Evolutionary conservation across 805 yeast species (phyloP).

Genomic region (Teunomyces barrocoloradensis): DNA sequence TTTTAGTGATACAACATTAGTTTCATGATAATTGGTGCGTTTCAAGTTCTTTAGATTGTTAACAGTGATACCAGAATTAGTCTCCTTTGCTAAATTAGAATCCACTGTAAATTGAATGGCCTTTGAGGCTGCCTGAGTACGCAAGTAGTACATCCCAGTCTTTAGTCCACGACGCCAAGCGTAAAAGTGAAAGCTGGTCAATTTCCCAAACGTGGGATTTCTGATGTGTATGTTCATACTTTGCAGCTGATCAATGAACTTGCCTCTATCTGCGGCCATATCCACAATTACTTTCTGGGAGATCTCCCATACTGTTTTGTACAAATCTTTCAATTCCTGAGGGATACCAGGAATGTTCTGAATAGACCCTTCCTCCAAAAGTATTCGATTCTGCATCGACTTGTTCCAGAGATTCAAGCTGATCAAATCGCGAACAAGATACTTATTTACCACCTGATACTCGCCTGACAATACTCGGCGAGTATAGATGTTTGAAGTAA

Average conservation of each 20-base stretch:
- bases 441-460: slow-evolving; percentile 87
- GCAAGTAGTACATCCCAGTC: slow-evolving; percentile 40
- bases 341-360: slow-evolving; percentile 77
- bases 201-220: slow-evolving; percentile 37
- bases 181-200: slow-evolving; percentile 44
- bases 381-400: slow-evolving; percentile 71
- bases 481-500: slow-evolving; percentile 87
- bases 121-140: slow-evolving; percentile 81
- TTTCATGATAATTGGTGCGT: slow-evolving; percentile 21
- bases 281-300: slow-evolving; percentile 83
- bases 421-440: slow-evolving; percentile 76
- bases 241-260: slow-evolving; percentile 57
- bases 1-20: slow-evolving; percentile 3
- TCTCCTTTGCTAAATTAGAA: slow-evolving; percentile 21
- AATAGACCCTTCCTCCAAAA: slow-evolving; percentile 80
- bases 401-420: slow-evolving; percentile 82
- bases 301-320: slow-evolving; percentile 96
- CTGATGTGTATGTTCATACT: slow-evolving; percentile 43
- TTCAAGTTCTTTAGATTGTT: slow-evolving; percentile 11
- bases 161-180: slow-evolving; percentile 39
- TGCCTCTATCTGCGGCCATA: slow-evolving; percentile 78
- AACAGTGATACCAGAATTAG: background rate
- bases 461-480: slow-evolving; percentile 93
- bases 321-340: slow-evolving; percentile 66
- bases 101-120: slow-evolving; percentile 83